Evolutionary conservation across 2,329 filamentous ascomycete genomes (phyloP), one percentile per base, ranked within the genome.

Genomic region (Parastagonospora avenae): DNA sequence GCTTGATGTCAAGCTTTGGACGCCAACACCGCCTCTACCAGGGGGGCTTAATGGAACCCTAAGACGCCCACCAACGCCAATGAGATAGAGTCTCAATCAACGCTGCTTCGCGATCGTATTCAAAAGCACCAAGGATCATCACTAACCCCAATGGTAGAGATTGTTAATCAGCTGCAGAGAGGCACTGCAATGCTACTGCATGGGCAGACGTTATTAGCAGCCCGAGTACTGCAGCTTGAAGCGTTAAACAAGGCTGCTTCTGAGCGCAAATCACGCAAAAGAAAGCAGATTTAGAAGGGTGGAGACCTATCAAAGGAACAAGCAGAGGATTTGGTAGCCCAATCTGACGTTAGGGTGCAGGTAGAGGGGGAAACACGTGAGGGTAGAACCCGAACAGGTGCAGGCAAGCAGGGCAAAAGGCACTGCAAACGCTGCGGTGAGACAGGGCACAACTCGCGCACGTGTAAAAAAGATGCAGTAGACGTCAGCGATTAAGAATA

Each of bases 1-100:
- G 52, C 64, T 75, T 59, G 52, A 67, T 43, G 54, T 62, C 12
- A 36, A 59, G 42, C 36, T 64, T 29, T 32, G 48, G 16, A 62
- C 54, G 33, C 44, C 36, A 50, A 47, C 33, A 55, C 52, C 38
- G 52, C 50, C 33, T 42, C 48, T 27, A 31, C 46, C 45, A 46
- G 53, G 5, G 46, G 53, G 24, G 11, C 29, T 28, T 48, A 39
- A 38, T 60, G 33, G 56, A 14, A 58, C 49, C 56, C 48, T 12
- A 35, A 56, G 55, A 62, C 52, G 11, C 59, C 27, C 42, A 56
- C 46, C 14, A 60, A 58, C 39, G 41, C 55, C 28, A 11, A 49
- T 14, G 37, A 58, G 50, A 36, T 56, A 36, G 30, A 42, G 38
- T 57, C 43, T 9, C 50, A 60, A 50, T 58, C 33, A n/a, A n/a